Percentiles rank a stretch among this genome's conserved stretches.
Evolutionary conservation across 129 eudicot species (phyloP).

Genomic region (Tagetes patula): DNA sequence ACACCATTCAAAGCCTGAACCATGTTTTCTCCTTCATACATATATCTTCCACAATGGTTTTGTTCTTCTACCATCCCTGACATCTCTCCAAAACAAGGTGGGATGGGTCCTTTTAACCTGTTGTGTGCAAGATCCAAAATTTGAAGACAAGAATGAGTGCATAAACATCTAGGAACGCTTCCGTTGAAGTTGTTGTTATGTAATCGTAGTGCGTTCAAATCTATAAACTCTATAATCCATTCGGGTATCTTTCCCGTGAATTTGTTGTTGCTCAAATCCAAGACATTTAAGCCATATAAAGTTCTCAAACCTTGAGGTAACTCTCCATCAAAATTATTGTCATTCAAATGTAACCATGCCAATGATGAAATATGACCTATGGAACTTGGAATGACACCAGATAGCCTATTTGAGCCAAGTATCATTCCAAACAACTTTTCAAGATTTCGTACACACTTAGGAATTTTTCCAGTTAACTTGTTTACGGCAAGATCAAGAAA

Average conservation of each 20-base stretch:
- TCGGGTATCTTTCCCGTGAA: slow-evolving; percentile 7
- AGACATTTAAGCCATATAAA: background rate
- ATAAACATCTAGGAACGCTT: slow-evolving; percentile 21
- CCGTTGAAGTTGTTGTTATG: slow-evolving; percentile 26
- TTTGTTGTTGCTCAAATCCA: slow-evolving; percentile 28
- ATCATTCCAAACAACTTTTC: slow-evolving; percentile 6
- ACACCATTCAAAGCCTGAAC: no score
- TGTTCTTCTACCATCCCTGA: background rate
- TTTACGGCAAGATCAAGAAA: slow-evolving; percentile 31
- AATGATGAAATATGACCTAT: background rate
- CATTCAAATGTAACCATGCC: slow-evolving; percentile 27
- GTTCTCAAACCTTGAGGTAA: slow-evolving; percentile 25
- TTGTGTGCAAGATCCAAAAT: slow-evolving; percentile 27
- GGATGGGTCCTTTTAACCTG: slow-evolving; percentile 24
- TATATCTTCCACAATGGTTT: background rate
- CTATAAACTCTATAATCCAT: slow-evolving; percentile 5
- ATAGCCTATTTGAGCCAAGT: background rate
- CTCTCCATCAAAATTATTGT: slow-evolving; percentile 23
- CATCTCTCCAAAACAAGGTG: slow-evolving; percentile 18
- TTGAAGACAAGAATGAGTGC: slow-evolving; percentile 19
- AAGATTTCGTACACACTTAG: slow-evolving; percentile 26
- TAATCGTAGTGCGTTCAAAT: slow-evolving; percentile 5
- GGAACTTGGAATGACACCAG: slow-evolving; percentile 28
- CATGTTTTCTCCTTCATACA: background rate
- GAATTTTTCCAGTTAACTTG: slow-evolving; percentile 26